phyloP scores from a whole-genome alignment of 768 basidiomycete species.

The Serendipita sp. region DNA sequence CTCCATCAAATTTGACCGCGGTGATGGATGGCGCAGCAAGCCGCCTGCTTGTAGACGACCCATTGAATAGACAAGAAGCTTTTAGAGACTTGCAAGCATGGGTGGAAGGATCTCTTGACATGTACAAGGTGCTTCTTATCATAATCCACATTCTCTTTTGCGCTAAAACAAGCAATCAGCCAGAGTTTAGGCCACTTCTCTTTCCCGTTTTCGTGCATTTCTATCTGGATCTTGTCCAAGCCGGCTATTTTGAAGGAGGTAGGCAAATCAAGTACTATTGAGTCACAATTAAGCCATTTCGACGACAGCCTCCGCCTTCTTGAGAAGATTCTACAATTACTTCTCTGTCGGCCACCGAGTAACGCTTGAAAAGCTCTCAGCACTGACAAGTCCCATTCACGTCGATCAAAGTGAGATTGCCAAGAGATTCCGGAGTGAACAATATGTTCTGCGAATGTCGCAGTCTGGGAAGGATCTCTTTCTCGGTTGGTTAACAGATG shows the following conservation, averaged over 20 bases:
- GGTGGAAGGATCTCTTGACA: slow-evolving; percentile 81
- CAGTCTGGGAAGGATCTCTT: slow-evolving; percentile 82
- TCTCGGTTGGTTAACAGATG: slow-evolving; percentile 92
- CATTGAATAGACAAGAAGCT: slow-evolving; percentile 72
- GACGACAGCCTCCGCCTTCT: slow-evolving; percentile 54
- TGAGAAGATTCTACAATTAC: slow-evolving; percentile 47
- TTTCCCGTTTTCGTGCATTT: slow-evolving; percentile 97
- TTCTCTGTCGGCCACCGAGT: slow-evolving; percentile 47
- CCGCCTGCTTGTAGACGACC: slow-evolving; percentile 64
- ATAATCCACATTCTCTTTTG: not conserved
- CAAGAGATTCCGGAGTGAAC: slow-evolving; percentile 73
- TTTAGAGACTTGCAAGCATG: slow-evolving; percentile 73
- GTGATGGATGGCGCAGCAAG: slow-evolving; percentile 65
- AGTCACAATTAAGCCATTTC: slow-evolving; percentile 6
- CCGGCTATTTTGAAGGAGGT: slow-evolving; percentile 84
- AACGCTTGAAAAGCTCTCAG: slow-evolving; percentile 61
- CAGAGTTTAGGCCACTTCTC: slow-evolving; percentile 81
- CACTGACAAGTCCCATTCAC: slow-evolving; percentile 66
- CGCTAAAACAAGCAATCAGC: slow-evolving; percentile 29
- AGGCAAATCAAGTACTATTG: slow-evolving; percentile 17
- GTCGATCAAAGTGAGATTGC: slow-evolving; percentile 70
- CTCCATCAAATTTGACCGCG: not conserved
- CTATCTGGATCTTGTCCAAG: slow-evolving; percentile 83
- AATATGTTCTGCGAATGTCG: slow-evolving; percentile 79
- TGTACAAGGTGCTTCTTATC: slow-evolving; percentile 53